phyloP scores from a whole-genome alignment of 1,139 yeast species.

The Nakaseomyces uthaithaninus region DNA sequence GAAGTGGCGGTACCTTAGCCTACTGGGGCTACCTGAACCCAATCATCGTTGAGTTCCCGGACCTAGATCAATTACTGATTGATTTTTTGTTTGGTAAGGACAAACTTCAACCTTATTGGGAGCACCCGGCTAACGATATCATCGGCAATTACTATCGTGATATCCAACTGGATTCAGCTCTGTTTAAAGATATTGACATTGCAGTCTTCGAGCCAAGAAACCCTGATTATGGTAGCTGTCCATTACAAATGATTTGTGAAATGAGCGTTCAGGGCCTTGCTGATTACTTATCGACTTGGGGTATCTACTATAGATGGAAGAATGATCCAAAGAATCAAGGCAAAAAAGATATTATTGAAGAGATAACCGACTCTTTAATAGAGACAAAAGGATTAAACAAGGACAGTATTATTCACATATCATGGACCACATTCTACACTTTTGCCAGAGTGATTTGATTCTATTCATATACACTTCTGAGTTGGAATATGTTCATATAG shows the following conservation, averaged over 20 bases:
- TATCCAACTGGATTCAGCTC: slow-evolving; percentile 37
- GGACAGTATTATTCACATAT: slow-evolving; percentile 29
- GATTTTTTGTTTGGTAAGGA: slow-evolving; percentile 35
- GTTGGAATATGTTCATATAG: background rate
- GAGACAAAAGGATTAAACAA: slow-evolving; percentile 26
- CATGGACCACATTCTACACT: slow-evolving; percentile 37
- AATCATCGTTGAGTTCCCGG: slow-evolving; percentile 36
- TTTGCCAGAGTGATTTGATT: slow-evolving; percentile 23
- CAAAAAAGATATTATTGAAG: slow-evolving; percentile 23
- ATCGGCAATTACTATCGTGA: slow-evolving; percentile 42
- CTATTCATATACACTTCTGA: background rate
- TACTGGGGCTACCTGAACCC: slow-evolving; percentile 80
- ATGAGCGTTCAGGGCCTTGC: slow-evolving; percentile 40
- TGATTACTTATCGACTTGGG: slow-evolving; percentile 54
- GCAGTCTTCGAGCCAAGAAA: slow-evolving; percentile 36
- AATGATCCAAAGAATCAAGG: slow-evolving; percentile 27
- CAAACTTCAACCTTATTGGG: slow-evolving; percentile 64
- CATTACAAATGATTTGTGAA: slow-evolving; percentile 37
- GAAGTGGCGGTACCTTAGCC: slow-evolving; percentile 56
- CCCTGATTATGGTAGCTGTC: slow-evolving; percentile 22
- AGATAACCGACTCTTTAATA: slow-evolving; percentile 21
- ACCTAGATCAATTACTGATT: slow-evolving; percentile 34
- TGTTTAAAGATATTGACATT: slow-evolving; percentile 38
- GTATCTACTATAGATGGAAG: slow-evolving; percentile 60
- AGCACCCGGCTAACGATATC: slow-evolving; percentile 59